Evolutionary conservation across 495 filamentous ascomycete genomes (phyloP), one percentile per base, ranked within the genome.

Genomic region (Aspergillus olivimuriae): DNA sequence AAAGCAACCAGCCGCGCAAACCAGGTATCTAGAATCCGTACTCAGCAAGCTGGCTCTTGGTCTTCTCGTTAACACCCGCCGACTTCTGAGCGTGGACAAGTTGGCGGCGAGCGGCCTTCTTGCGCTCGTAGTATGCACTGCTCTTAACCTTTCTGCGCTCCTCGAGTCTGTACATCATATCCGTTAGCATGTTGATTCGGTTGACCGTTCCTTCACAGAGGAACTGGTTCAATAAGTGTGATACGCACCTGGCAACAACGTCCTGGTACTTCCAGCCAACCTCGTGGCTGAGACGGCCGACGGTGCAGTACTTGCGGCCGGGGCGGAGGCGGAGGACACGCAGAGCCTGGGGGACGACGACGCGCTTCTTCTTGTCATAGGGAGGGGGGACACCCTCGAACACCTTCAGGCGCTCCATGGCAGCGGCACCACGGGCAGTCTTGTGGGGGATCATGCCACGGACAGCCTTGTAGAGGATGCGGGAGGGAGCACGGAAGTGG

Each of bases 401-500:
- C 65, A 94, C 87, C 87, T 97, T 97, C 46, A 98, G 86, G 69
- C 92, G 84, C 79, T 96, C 89, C 69, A 98, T 70, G 50, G 92
- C 92, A 52, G 90, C 89, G 62, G 91, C 85, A 67, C 92, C 92
- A 66, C 92, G 92, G 66, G 91, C 77, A 56, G 92, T 97, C 82
- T 98, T 98, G 86, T 98, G 92, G 62, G 92, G 94, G 53, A 97
- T 91, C 92, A 98, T 98, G 69, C 92, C 92, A 65, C 92, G 94
- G 74, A 98, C 88, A 65, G 92, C 89, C 82, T 95, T 94, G 85
- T 96, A 98, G 85, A 98, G 91, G 74, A 98, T 95, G 68, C 94
- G 83, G 55, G 90, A 92, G 39, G 92, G 92, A 61, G 89, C 87
- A 72, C 92, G 94, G 87, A 95, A 98, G 76, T 97, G 92, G 84